Conservation (phyloP, 2,329 filamentous ascomycete species). For the Sporothrix euskadiensis region DNA sequence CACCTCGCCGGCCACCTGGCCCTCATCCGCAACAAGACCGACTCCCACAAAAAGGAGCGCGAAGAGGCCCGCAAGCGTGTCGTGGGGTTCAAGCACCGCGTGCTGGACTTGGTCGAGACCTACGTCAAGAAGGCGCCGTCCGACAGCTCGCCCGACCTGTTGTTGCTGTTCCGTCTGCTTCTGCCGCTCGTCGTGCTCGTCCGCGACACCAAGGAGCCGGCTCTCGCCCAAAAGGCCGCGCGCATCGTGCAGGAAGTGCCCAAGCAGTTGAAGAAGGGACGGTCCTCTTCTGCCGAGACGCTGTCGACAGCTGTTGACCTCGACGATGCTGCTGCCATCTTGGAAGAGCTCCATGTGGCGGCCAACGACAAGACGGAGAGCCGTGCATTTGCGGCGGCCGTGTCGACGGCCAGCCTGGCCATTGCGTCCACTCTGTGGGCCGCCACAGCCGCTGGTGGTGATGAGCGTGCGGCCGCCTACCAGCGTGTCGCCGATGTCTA, state of each 20-base stretch:
- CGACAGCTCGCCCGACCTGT: neutral
- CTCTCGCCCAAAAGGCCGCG: conserved; percentile 71
- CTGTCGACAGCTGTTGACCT: conserved; percentile 40
- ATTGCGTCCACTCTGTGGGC: conserved; percentile 63
- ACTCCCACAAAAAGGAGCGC: conserved; percentile 76
- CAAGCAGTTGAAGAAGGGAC: conserved; percentile 63
- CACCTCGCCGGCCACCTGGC: conserved; percentile 85
- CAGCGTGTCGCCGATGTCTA: conserved; percentile 61
- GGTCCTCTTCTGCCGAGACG: conserved; percentile 28
- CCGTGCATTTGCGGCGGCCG: conserved; percentile 71
- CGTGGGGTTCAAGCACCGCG: conserved; percentile 90
- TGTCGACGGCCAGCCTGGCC: conserved; percentile 70
- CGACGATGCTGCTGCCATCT: conserved; percentile 53
- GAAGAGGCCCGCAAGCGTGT: conserved; percentile 87
- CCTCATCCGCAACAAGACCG: conserved; percentile 63
- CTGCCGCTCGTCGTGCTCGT: conserved; percentile 75
- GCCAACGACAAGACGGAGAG: conserved; percentile 55
- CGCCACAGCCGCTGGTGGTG: conserved; percentile 36
- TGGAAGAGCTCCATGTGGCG: conserved; percentile 71
- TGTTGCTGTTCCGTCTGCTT: conserved; percentile 66
- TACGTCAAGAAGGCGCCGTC: conserved; percentile 71
- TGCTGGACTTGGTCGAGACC: conserved; percentile 78
- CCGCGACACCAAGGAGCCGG: conserved; percentile 73
- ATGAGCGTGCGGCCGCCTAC: neutral
- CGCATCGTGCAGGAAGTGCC: conserved; percentile 73